Percentiles rank a stretch among this genome's conserved stretches.
Evolutionary conservation across 768 basidiomycete species (phyloP).

Genomic region (Naganishia vishniacii): DNA sequence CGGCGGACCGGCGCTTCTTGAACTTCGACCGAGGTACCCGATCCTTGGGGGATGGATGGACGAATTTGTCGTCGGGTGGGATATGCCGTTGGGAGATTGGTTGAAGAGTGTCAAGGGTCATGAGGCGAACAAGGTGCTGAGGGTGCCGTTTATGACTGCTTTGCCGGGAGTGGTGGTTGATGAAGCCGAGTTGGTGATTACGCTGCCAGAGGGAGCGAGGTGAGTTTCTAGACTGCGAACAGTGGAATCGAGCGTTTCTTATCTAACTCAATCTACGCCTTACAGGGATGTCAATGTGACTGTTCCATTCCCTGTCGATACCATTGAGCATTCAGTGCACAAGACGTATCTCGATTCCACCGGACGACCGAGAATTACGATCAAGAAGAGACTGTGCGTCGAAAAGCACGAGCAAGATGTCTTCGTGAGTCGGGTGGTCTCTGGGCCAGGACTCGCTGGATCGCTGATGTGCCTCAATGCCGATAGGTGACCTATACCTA

Average conservation of each 20-base stretch:
- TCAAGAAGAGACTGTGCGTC: constrained; percentile 69
- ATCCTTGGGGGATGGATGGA: constrained; percentile 97
- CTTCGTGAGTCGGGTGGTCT: constrained; percentile 58
- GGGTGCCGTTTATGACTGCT: constrained; percentile 77
- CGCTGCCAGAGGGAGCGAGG: constrained; percentile 93
- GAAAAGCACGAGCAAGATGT: constrained; percentile 72
- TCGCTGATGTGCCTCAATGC: constrained; percentile 11
- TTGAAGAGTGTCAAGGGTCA: constrained; percentile 60
- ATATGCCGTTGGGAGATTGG: constrained; percentile 65
- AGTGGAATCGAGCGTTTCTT: constrained; percentile 20
- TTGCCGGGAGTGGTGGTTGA: constrained; percentile 75
- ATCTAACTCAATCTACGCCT: background rate
- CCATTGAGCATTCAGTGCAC: constrained; percentile 61
- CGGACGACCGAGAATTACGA: constrained; percentile 72
- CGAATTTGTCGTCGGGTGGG: constrained; percentile 87
- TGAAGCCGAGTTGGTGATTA: constrained; percentile 68
- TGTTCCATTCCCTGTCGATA: constrained; percentile 70
- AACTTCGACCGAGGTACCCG: constrained; percentile 84
- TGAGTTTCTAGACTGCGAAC: constrained; percentile 53
- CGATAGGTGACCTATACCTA: constrained; percentile 80
- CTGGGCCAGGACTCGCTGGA: constrained; percentile 14
- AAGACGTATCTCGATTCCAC: constrained; percentile 85
- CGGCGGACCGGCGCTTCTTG: constrained; percentile 57
- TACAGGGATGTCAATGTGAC: constrained; percentile 68
- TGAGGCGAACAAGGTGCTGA: constrained; percentile 65